Evolutionary conservation across 345 rosid species (phyloP), one percentile per base, ranked within the genome.

Genomic region (Streptanthus diversifolius): DNA sequence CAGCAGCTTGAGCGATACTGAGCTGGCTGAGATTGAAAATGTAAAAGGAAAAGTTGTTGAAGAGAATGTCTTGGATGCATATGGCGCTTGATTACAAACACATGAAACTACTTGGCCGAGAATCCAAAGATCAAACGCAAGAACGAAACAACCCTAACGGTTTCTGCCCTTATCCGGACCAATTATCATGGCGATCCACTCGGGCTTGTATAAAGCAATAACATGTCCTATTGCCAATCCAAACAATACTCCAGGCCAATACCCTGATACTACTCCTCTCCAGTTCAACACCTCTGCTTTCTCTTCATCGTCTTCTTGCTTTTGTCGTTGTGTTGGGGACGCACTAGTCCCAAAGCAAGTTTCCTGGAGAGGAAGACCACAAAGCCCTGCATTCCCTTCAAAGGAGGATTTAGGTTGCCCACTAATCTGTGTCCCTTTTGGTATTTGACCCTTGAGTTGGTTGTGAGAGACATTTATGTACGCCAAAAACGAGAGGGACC

Each of bases 221-320:
- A 70, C 5, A 4, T 71, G 5, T 68, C 48, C 54, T 39, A 72
- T 21, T 52, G 36, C 35, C 44, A 72, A 51, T 39, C 76, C 76
- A 40, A 72, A 17, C 36, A 72, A 19, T 35, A 72, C 2, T 62
- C 55, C 70, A n/a, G 27, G 29, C 1, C 1, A 30, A 53, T 41
- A 72, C 15, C 36, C 63, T 53, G 41, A 41, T 0, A 4, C 70
- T 10, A 32, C 37, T 52, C 47, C 70, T 63, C 45, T 72, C 76
- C 76, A 53, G 35, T 29, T 63, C 55, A 72, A 10, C 14, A 63
- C 30, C 17, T 22, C 55, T 49, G 1, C 30, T 0, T 49, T 61
- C 12, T 37, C 51, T 45, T 63, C 68, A 11, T 63, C 18, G 7
- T 61, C 49, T 44, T 29, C 36, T 45, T 48, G 30, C 19, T 65